Evolutionary conservation across 345 rosid genomes (phyloP).

Genomic region (Corymbia maculata): DNA sequence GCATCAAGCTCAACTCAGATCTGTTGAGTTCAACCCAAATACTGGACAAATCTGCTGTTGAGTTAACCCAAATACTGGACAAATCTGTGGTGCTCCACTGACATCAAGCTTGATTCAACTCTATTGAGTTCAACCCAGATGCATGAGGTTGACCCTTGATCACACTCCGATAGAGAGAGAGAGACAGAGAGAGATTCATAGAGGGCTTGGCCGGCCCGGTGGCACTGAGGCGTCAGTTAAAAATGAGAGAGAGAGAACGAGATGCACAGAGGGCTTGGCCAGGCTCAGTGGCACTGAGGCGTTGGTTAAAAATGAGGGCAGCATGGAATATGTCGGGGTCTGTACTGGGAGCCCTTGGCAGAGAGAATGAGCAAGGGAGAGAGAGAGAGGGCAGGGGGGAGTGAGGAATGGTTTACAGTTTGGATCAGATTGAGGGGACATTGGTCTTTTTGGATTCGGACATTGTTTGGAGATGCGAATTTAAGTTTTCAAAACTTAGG

Average conservation of each 20-base stretch:
- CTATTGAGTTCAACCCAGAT: not conserved
- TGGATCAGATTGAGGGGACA: not conserved
- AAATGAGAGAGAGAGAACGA: not conserved
- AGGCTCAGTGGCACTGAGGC: not conserved
- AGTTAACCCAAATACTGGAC: not conserved
- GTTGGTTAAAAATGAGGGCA: not conserved
- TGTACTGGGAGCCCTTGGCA: not conserved
- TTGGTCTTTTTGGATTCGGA: not conserved
- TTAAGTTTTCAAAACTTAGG: not conserved
- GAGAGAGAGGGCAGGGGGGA: not conserved
- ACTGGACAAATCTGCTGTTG: not conserved
- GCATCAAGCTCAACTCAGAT: not conserved
- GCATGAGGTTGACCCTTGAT: not conserved
- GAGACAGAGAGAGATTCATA: not conserved
- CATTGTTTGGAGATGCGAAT: not conserved
- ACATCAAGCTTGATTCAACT: not conserved
- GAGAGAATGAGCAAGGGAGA: not conserved
- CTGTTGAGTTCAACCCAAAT: not conserved
- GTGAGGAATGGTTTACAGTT: not conserved
- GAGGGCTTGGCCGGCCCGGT: not conserved
- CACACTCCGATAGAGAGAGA: not conserved
- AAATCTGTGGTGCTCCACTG: not conserved
- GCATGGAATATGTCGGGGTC: not conserved
- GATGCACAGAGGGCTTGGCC: not conserved
- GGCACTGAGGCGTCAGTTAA: not conserved